Base-by-base conservation (phyloP, 257 asterid genomes). In the Solanum medicagineum region DNA sequence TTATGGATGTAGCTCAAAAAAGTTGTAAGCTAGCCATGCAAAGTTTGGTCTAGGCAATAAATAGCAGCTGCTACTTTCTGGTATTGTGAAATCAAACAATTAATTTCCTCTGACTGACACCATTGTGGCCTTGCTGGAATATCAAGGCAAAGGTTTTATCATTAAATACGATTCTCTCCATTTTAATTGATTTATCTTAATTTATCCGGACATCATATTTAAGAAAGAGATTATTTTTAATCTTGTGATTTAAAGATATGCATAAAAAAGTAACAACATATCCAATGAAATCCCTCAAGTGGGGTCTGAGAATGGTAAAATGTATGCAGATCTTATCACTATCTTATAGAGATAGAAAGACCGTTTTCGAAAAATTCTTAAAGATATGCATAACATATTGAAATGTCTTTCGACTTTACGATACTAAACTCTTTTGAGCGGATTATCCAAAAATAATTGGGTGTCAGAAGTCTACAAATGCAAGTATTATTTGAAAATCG, bases 61-160 rank as follows among this genome's bases (percentile, higher is more conserved):
- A 77, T 51, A 53, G 60, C 19, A 77, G 63, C n/a, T 51, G 42
- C 47, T 77, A 51, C 63, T 77, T 75, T 51, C 16, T 51, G 29
- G 63, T 77, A 24, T 51, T 10, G 63, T 77, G 62, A 77, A 77
- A 77, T 77, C 63, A 77, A 53, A 9, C 49, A 77, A 77, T 77
- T 49, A 77, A 26, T 75, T 75, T 40, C 57, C 56, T 1, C 68
- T 60, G 47, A 24, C 71, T 24, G 81, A 73, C 81, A 44, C 16
- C 19, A 10, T 73, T 10, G 10, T 10, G 10, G 29, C 80, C 53
- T 70, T 70, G 57, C 81, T 45, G 20, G 81, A 73, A 73, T n/a
- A 73, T 73, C 81, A 73, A 73, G 81, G 81, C 81, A 44, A 73
- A 73, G 12, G 12, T 44, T 73, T 70, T 5, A 2, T 70, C 26